phyloP scores from a whole-genome alignment of 176 grass and related monocot species.

The Phoenix dactylifera region DNA sequence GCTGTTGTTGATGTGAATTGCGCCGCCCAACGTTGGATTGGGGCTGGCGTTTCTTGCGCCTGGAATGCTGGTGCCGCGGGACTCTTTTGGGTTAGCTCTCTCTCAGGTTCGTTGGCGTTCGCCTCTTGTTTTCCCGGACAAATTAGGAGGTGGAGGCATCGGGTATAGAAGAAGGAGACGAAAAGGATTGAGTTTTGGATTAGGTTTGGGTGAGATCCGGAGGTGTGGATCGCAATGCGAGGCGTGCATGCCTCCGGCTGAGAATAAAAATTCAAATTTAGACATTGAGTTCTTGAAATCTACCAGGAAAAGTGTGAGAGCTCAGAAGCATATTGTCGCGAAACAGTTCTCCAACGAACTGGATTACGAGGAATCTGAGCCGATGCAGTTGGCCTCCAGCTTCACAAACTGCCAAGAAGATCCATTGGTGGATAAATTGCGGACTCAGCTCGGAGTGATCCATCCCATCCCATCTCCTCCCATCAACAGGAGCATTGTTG shows the following conservation, averaged over 20 bases:
- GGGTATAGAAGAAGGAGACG: neutral
- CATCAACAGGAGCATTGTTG: conserved; percentile 46
- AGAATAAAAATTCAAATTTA: conserved; percentile 16
- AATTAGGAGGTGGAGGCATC: neutral
- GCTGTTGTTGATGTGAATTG: too few species aligned
- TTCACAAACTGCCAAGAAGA: conserved; percentile 57
- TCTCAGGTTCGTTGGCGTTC: conserved; percentile 3
- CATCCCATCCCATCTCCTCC: conserved; percentile 81
- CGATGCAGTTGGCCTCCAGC: conserved; percentile 21
- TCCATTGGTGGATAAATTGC: conserved; percentile 82
- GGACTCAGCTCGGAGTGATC: conserved; percentile 85
- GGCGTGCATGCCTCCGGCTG: neutral
- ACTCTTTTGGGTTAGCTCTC: conserved; percentile 9
- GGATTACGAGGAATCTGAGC: conserved; percentile 11
- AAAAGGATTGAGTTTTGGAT: conserved; percentile 4
- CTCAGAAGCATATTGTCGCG: conserved; percentile 26
- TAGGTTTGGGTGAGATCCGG: conserved; percentile 2
- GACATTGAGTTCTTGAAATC: conserved; percentile 16
- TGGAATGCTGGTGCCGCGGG: too few species aligned
- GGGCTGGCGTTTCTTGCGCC: too few species aligned
- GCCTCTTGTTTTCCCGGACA: conserved; percentile 10
- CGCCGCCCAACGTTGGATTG: too few species aligned
- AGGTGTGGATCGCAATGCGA: conserved; percentile 16
- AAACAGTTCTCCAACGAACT: conserved; percentile 20
- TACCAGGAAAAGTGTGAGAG: conserved; percentile 17